Evolutionary conservation across 2,329 filamentous ascomycete genomes (phyloP), one percentile per base, ranked within the genome.

Genomic region (Tothia fuscella): DNA sequence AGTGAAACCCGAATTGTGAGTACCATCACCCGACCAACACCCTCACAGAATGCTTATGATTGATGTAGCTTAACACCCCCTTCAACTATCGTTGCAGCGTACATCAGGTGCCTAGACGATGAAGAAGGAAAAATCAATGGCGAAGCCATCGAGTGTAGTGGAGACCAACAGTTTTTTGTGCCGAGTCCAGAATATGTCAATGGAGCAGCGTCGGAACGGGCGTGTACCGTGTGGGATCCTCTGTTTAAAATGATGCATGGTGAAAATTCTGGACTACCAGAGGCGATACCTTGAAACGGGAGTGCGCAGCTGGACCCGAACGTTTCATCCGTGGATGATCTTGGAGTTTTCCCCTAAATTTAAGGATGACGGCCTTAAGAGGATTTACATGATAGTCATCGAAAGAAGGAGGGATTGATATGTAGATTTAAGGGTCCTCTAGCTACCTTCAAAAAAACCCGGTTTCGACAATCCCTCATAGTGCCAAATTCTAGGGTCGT

Each of bases 191-290:
- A 57, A 32, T 55, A 57, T 17, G 56, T 56, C 13, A 69, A 70
- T 47, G 67, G 66, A 0, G 48, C 40, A 12, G 52, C 61, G 12
- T 66, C 65, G 2, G 56, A 58, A 48, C 55, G 65, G n/a, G 60
- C 63, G 0, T 56, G 61, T 3, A 65, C 63, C 0, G 65, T 71
- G 2, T 71, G 66, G 63, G 67, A 71, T 37, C 38, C 38, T 2
- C 26, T 33, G 26, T 41, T 41, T 22, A 33, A 16, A 14, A 33
- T 41, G 14, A 16, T 29, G 13, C 38, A 41, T 30, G 14, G 21
- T 13, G 38, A 41, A 22, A 21, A 6, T 13, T 33, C 25, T 17
- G 38, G 17, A 9, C 29, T 41, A 14, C n/a, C 38, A 6, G 38
- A 41, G 7, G 38, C 38, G 22, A 41, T 41, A 10, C 34, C 34